These are phyloP conservation scores for Claviceps digitariae DNA, from an alignment of 2,329 filamentous ascomycete species.

Conservation along the genomic window DNA sequence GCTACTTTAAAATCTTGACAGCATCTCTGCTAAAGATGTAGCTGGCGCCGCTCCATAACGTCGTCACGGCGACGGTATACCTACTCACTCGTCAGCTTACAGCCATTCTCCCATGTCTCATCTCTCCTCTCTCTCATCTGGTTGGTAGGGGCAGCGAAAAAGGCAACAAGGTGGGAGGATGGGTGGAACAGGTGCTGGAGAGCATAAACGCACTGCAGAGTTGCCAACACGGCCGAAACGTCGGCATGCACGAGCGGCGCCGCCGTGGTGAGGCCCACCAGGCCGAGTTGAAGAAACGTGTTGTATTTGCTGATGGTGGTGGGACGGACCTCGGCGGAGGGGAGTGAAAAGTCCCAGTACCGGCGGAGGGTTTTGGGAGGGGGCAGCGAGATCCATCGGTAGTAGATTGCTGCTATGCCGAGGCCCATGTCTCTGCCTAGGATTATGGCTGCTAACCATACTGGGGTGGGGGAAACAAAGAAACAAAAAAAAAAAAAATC, in stretches of 20 bases:
- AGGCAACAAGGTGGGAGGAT: no score
- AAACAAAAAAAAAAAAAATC: no score
- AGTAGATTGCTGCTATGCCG: slow-evolving; percentile 80
- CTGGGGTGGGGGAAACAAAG: slow-evolving; percentile 23
- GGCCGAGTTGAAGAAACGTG: slow-evolving; percentile 76
- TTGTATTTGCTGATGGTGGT: slow-evolving; percentile 85
- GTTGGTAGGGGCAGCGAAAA: not conserved
- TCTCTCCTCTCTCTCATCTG: no score
- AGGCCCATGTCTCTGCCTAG: slow-evolving; percentile 78
- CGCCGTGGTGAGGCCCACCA: slow-evolving; percentile 75
- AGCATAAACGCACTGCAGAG: slow-evolving; percentile 38
- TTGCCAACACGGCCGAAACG: slow-evolving; percentile 39
- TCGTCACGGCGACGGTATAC: slow-evolving; percentile 77
- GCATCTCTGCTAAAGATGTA: slow-evolving; percentile 83
- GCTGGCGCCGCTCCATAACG: slow-evolving; percentile 84
- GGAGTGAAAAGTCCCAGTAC: slow-evolving; percentile 96
- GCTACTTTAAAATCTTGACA: slow-evolving; percentile 60
- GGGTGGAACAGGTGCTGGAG: no score
- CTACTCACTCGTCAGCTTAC: slow-evolving; percentile 26
- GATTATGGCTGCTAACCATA: slow-evolving; percentile 83
- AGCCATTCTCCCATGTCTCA: no score
- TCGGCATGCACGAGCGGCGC: slow-evolving; percentile 59
- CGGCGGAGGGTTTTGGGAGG: slow-evolving; percentile 81
- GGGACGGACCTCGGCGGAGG: slow-evolving; percentile 70
- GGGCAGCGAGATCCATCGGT: slow-evolving; percentile 86